Conservation (phyloP, 192 early-diverging fungal species). For the Mortierella hygrophila region DNA sequence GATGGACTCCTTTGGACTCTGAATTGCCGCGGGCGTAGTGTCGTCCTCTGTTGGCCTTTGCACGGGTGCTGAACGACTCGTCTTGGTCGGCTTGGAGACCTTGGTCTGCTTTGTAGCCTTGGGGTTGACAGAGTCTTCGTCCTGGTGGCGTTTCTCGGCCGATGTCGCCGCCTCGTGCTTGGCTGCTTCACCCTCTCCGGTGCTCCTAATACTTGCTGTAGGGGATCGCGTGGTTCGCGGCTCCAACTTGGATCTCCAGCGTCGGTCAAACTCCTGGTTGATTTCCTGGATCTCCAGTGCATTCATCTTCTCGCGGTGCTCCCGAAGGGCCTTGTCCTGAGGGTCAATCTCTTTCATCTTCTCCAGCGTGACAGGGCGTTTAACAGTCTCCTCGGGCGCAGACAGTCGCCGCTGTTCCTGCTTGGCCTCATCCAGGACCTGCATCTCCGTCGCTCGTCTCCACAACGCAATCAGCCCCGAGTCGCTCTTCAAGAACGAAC, state of each 20-base stretch:
- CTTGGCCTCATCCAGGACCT: constrained; percentile 46
- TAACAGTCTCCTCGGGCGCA: constrained; percentile 21
- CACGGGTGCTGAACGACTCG: background rate
- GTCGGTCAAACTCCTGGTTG: constrained; percentile 51
- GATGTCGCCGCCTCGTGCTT: background rate
- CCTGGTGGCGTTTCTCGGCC: constrained; percentile 24
- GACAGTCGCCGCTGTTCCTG: constrained; percentile 32
- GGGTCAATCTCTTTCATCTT: constrained; percentile 14
- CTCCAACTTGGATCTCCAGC: constrained; percentile 31
- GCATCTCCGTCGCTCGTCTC: constrained; percentile 54
- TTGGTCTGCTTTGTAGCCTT: constrained; percentile 33
- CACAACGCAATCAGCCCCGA: constrained; percentile 50
- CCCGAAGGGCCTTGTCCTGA: constrained; percentile 24
- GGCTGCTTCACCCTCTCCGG: background rate
- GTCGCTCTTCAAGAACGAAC: constrained; percentile 51
- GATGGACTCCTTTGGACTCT: background rate
- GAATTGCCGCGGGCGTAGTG: background rate
- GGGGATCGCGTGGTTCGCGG: background rate
- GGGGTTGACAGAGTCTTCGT: constrained; percentile 21
- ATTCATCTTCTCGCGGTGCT: constrained; percentile 41
- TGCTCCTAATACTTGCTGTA: background rate
- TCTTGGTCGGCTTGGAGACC: background rate
- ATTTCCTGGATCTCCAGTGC: constrained; percentile 50
- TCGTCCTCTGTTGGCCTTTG: background rate
- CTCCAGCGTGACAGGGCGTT: constrained; percentile 2